Conservation (phyloP, 2,329 filamentous ascomycete genomes). For the Geoglossum cookeanum region DNA sequence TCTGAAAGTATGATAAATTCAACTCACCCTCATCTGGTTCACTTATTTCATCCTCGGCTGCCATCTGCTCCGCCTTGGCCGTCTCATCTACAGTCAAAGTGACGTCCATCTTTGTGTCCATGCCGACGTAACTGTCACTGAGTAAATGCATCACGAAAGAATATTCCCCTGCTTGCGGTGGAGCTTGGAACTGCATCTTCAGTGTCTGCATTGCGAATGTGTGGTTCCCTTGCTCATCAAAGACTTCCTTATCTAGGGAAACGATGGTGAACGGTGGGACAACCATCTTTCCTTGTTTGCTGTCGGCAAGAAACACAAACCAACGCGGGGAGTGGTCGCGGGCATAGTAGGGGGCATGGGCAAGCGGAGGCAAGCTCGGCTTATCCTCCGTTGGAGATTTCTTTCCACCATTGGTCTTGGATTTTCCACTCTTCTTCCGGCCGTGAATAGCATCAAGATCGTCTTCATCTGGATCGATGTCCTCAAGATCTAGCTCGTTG, state of each 20-base stretch:
- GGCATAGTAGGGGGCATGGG: conserved; percentile 75
- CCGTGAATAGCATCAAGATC: conserved; percentile 73
- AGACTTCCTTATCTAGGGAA: conserved; percentile 76
- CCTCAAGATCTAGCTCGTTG: conserved; percentile 63
- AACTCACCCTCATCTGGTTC: conserved; percentile 89
- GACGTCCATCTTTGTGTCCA: conserved; percentile 83
- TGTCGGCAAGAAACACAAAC: conserved; percentile 88
- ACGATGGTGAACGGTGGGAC: conserved; percentile 94
- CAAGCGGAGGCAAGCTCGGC: conserved; percentile 61
- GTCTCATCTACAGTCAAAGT: conserved; percentile 78
- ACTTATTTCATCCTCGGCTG: conserved; percentile 84
- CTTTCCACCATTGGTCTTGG: conserved; percentile 43
- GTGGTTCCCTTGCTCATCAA: conserved; percentile 60
- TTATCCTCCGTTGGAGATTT: conserved; percentile 36
- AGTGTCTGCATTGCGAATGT: conserved; percentile 92
- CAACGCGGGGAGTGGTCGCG: conserved; percentile 79
- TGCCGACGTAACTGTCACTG: conserved; percentile 87
- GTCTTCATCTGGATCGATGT: conserved; percentile 81
- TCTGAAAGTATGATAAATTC: neutral
- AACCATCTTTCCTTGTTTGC: conserved; percentile 86
- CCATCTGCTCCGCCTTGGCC: conserved; percentile 61
- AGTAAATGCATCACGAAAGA: conserved; percentile 87
- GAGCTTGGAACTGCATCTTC: conserved; percentile 92
- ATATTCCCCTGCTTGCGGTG: conserved; percentile 80
- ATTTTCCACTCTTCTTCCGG: conserved; percentile 47